phyloP scores from a whole-genome alignment of 2,329 filamentous ascomycete species.

The Alternaria hordeiaustralica region DNA sequence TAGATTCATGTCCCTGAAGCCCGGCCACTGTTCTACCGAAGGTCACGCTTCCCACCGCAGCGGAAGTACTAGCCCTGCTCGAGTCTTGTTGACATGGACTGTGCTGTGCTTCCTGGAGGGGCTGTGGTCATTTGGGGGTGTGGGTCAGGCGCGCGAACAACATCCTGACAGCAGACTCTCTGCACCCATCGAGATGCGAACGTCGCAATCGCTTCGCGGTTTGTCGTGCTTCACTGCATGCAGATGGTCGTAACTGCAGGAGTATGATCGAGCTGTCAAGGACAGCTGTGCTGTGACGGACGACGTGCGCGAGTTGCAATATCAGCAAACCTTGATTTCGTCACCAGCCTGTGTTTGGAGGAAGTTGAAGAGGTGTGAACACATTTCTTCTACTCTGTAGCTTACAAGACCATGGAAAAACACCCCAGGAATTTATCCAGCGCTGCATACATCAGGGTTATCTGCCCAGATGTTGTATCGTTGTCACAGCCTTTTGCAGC shows the following conservation, averaged over 20 bases:
- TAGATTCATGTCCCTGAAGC: too few relatives aligned
- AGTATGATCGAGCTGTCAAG: neutral
- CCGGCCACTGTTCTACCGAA: neutral
- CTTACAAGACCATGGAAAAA: neutral
- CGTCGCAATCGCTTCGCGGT: neutral
- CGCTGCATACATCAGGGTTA: neutral
- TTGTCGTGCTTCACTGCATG: rapidly evolving
- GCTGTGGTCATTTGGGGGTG: neutral
- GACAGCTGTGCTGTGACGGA: neutral
- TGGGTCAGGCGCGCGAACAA: neutral
- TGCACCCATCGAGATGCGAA: neutral
- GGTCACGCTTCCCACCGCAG: neutral
- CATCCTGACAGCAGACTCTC: neutral
- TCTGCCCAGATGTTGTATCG: neutral
- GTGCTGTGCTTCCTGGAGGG: neutral
- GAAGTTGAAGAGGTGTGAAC: neutral
- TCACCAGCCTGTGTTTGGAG: too few relatives aligned
- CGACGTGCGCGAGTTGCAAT: too few relatives aligned
- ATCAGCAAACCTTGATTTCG: too few relatives aligned
- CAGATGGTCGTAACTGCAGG: rapidly evolving
- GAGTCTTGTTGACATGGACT: neutral
- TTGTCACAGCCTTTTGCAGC: neutral
- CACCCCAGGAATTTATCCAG: rapidly evolving
- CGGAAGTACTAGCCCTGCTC: neutral
- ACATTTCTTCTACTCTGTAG: neutral